Base-by-base conservation (phyloP, 2,329 filamentous ascomycete genomes). In the Paecilomyces niveus region DNA sequence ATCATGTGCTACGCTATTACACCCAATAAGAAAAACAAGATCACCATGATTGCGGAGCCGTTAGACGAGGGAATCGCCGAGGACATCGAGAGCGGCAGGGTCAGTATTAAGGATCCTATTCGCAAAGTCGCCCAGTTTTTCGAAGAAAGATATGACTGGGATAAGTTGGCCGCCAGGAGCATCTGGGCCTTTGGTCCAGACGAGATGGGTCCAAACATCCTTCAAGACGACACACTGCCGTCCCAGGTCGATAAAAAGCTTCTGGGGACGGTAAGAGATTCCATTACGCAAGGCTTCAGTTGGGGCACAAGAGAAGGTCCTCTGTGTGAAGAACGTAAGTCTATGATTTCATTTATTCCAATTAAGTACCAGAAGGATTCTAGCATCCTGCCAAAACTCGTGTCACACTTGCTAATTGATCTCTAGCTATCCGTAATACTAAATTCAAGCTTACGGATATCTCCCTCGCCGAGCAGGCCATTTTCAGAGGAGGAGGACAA, bases 101-200 rank as follows among this genome's bases (percentile, higher is more conserved):
- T 99, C 67, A 92, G 85, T 68, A 97, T 99, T 77, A 90, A 89
- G 63, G 93, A 97, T 66, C 92, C 94, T 1, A 89, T 94, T 51
- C 88, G 92, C 58, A 92, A 93, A 71, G 94, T 95, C 50, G 93
- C 92, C 67, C 95, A 94, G 69, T 97, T 95, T 79, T 97, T 99
- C 68, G 92, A 97, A 73, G 90, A 96, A 61, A 94, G 91, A 64
- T 96, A 99, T 72, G 93, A 92, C 58, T 99, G 95, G 88, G 94
- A 99, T 76, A 85, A 97, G 67, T 82, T 99, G 62, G 93, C 94
- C 13, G 91, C 90, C 24, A 85, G 94, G 68, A 97, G 92, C 71
- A 96, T 99, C 69, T 99, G 94, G 94, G 94, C 94, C 1, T 99
- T 99, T 76, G 94, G 94, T 2, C 94, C 94, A 3, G 93, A 97